Evolutionary conservation across 129 eudicot species (phyloP).

Genomic region (Centella asiatica): DNA sequence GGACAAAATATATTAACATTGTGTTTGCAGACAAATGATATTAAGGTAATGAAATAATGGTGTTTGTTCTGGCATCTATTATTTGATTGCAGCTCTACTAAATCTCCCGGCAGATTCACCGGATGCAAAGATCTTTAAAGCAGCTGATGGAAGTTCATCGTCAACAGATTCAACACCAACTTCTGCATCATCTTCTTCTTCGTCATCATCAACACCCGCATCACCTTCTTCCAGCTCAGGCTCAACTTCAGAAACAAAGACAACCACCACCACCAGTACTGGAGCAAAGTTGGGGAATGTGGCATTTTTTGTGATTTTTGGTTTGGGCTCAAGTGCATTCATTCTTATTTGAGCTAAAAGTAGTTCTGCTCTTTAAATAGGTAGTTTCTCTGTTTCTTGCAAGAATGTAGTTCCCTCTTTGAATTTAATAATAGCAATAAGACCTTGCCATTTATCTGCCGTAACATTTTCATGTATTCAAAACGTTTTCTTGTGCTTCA

Average conservation of each 20-base stretch:
- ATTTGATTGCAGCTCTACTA: conserved; percentile 24
- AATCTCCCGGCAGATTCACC: conserved; percentile 41
- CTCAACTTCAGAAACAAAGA: conserved; percentile 13
- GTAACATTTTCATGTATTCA: not conserved
- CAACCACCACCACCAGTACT: conserved; percentile 12
- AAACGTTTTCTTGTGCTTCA: too few relatives aligned
- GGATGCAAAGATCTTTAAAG: conserved; percentile 36
- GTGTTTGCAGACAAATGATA: not conserved
- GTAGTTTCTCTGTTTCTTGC: not conserved
- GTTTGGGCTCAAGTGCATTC: conserved; percentile 8
- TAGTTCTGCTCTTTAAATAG: not conserved
- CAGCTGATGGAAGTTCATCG: conserved; percentile 20
- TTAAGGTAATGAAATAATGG: not conserved
- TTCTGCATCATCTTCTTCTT: conserved; percentile 9
- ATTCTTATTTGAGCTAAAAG: conserved; percentile 5
- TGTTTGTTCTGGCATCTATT: not conserved
- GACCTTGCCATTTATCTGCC: not conserved
- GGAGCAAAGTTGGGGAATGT: conserved; percentile 13
- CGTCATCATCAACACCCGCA: conserved; percentile 26
- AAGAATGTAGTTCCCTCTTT: conserved; percentile 8
- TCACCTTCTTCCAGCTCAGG: conserved; percentile 13
- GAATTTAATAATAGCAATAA: conserved; percentile 18
- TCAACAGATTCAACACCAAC: conserved; percentile 13
- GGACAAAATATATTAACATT: too few relatives aligned
- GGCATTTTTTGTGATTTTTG: conserved; percentile 2